Evolutionary conservation across 1,284 basidiomycete genomes (phyloP).

Genomic region (Moesziomyces antarcticus): DNA sequence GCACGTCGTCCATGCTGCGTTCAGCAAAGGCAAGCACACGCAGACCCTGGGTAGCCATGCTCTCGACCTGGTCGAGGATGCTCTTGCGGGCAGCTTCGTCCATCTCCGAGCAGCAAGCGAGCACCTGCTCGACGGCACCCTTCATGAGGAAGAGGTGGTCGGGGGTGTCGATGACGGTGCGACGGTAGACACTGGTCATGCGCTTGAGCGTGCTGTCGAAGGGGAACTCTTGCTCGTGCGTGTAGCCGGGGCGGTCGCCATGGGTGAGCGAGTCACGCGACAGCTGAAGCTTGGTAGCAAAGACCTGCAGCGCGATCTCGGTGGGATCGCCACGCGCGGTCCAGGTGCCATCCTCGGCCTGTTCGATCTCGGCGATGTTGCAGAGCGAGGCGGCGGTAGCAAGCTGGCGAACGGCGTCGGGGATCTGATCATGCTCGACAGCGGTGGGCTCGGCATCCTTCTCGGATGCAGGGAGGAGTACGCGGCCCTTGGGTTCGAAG

Average conservation of each 20-base stretch:
- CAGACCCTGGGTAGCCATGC: constrained; percentile 56
- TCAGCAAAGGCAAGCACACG: constrained; percentile 61
- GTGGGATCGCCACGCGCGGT: constrained; percentile 58
- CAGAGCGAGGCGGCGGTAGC: constrained; percentile 59
- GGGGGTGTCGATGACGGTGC: constrained; percentile 7
- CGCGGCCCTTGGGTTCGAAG: constrained; percentile 50
- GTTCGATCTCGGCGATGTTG: constrained; percentile 57
- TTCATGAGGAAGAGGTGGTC: constrained; percentile 54
- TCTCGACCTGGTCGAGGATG: constrained; percentile 56
- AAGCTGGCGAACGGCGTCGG: constrained; percentile 33
- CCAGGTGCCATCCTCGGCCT: constrained; percentile 40
- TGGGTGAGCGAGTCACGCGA: constrained; percentile 36
- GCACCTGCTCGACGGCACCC: constrained; percentile 60
- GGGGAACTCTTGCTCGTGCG: constrained; percentile 54
- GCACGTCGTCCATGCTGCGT: constrained; percentile 46
- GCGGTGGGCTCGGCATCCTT: constrained; percentile 14
- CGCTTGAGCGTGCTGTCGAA: constrained; percentile 62
- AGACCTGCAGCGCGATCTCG: constrained; percentile 59
- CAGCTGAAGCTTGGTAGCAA: constrained; percentile 51
- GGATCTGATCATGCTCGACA: constrained; percentile 24
- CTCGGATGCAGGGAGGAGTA: constrained; percentile 18
- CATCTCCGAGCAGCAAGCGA: constrained; percentile 52
- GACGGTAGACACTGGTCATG: constrained; percentile 55
- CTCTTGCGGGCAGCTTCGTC: constrained; percentile 38
- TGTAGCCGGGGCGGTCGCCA: constrained; percentile 22